Evolutionary conservation across 169 alveolate species (phyloP).

Genomic region (Eimeria mitis): DNA sequence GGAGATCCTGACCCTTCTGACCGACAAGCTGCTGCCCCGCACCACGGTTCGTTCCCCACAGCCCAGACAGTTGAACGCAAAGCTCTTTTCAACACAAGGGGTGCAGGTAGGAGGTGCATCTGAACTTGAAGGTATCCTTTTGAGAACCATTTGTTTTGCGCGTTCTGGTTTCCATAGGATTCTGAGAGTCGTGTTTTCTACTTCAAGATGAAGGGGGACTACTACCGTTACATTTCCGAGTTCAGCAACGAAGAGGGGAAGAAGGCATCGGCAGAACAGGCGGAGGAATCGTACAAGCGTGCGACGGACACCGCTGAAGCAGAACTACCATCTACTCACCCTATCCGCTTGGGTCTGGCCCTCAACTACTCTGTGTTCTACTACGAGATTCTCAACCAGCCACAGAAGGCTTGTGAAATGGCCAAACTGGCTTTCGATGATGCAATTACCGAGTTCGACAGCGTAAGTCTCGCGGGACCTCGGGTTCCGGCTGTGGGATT

Average conservation of each 20-base stretch:
- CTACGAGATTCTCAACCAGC: conserved; percentile 98
- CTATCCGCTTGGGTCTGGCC: conserved; percentile 98
- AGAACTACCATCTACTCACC: conserved; percentile 98
- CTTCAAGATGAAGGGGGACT: conserved; percentile 99
- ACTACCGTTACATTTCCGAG: conserved; percentile 98
- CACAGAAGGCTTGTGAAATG: conserved; percentile 99
- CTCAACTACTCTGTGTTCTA: conserved; percentile 99
- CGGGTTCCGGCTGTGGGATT: background rate
- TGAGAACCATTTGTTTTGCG: background rate
- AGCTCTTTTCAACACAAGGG: background rate
- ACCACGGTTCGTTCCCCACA: conserved; percentile 53
- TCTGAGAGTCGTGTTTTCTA: conserved; percentile 98
- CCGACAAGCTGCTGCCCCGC: conserved; percentile 93
- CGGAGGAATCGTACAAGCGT: conserved; percentile 97
- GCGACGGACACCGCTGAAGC: conserved; percentile 98
- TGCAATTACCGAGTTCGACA: conserved; percentile 97
- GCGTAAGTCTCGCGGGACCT: conserved; percentile 84
- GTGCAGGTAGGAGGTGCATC: background rate
- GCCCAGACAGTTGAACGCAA: background rate
- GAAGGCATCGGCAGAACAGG: conserved; percentile 97
- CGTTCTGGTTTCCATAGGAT: conserved; percentile 7
- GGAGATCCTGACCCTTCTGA: conserved; percentile 94
- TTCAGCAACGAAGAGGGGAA: conserved; percentile 97
- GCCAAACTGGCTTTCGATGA: conserved; percentile 98
- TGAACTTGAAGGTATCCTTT: background rate